Base-by-base conservation (phyloP, 1,284 basidiomycete genomes). In the Microbotryum scabiosae region DNA sequence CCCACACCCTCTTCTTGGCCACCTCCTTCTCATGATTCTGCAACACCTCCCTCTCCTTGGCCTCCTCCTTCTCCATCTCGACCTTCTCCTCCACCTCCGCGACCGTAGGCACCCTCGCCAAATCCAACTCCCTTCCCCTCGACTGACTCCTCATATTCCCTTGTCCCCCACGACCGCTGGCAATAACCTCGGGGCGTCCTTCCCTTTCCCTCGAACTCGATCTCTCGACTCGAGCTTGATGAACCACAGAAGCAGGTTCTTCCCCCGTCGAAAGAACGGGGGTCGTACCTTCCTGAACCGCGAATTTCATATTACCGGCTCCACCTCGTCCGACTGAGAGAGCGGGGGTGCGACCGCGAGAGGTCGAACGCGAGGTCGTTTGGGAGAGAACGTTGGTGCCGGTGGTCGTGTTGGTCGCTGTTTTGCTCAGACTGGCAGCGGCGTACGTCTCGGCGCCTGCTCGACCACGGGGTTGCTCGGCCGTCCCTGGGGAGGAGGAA, bases 91-190 rank as follows among this genome's bases (percentile, higher is more conserved):
- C 59, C 47, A 61, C 63, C 54, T 64, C 63, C 1, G 56, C 30
- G 1, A 64, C 63, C 3, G 62, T 64, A 28, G 62, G 59, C 2
- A 64, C 62, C 45, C 62, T 25, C 12, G 59, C 62, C 16, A 58
- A 26, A 30, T 64, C 59, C 43, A 61, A 51, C 28, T 64, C 63
- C 9, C 60, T 46, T 12, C 25, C 36, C n/a, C 59, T 32, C 14
- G 57, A 59, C 30, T 36, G 28, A 23, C 60, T 61, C 32, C 63
- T 44, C 47, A 64, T 64, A 60, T 64, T 64, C 23, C 63, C 63
- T 4, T 60, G 36, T 21, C 63, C 63, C 14, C 63, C 63, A 7
- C 63, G 50, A 18, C 63, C 63, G 23, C 54, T 59, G 30, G 57
- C 30, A 10, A 45, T 26, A 2, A 59, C 45, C 7, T 64, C 63